phyloP scores from a whole-genome alignment of 306 rosid species.

The Cicer bijugum region DNA sequence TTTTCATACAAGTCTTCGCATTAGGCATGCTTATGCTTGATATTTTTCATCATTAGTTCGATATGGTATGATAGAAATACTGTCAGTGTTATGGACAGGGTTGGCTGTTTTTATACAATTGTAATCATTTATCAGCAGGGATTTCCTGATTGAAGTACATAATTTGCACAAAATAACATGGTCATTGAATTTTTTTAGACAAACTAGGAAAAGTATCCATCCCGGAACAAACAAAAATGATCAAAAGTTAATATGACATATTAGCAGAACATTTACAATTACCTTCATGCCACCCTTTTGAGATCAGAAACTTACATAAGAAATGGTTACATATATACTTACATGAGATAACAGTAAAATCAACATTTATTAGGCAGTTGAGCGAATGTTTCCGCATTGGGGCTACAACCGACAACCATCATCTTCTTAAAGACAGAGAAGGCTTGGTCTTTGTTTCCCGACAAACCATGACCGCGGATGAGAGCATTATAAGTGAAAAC shows the following conservation, averaged over 20 bases:
- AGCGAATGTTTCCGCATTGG: conserved; percentile 73
- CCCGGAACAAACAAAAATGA: conserved; percentile 32
- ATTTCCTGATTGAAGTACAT: conserved; percentile 27
- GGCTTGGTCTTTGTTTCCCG: conserved; percentile 75
- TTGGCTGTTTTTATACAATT: conserved; percentile 17
- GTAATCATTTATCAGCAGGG: conserved; percentile 36
- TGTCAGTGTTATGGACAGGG: conserved; percentile 27
- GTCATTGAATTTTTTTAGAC: conserved; percentile 25
- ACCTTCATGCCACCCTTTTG: conserved; percentile 42
- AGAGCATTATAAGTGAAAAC: conserved; percentile 96
- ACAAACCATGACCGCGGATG: conserved; percentile 75
- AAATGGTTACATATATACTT: conserved; percentile 14
- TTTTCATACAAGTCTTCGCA: conserved; percentile 26
- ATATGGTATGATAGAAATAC: conserved; percentile 29
- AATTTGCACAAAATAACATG: conserved; percentile 11
- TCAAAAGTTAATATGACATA: conserved; percentile 28
- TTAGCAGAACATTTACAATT: conserved; percentile 24
- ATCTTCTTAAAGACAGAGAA: conserved; percentile 79
- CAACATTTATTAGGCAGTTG: conserved; percentile 80
- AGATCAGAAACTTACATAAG: conserved; percentile 34
- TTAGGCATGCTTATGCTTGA: too few relatives aligned
- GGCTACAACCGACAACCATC: conserved; percentile 90
- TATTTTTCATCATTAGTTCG: conserved; percentile 7
- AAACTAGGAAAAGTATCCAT: conserved; percentile 29
- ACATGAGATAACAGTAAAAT: conserved; percentile 36